These are phyloP conservation scores for Lophiotrema nucula DNA, from an alignment of 495 filamentous ascomycete species.

Conservation along the genomic window DNA sequence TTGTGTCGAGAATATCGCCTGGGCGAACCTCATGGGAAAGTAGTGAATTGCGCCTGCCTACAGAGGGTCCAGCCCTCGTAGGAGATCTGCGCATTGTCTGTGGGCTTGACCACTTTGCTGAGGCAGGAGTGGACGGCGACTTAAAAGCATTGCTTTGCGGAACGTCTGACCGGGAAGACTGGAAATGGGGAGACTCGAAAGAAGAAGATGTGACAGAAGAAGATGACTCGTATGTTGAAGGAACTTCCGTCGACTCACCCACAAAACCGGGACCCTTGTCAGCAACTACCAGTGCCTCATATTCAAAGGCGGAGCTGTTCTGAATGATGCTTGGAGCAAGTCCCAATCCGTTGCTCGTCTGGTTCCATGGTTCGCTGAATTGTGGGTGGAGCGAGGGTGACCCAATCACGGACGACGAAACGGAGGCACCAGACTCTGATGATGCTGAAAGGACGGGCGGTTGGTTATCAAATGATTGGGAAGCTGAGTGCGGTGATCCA, in stretches of 20 bases:
- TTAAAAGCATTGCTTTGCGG: slow-evolving; percentile 45
- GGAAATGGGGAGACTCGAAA: slow-evolving; percentile 17
- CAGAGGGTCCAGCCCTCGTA: not conserved
- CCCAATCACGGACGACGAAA: slow-evolving; percentile 74
- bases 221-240: slow-evolving; percentile 37
- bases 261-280: slow-evolving; percentile 68
- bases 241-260: slow-evolving; percentile 66
- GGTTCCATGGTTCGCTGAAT: slow-evolving; percentile 61
- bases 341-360: slow-evolving; percentile 57
- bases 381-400: slow-evolving; percentile 68
- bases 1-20: slow-evolving; percentile 6
- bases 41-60: slow-evolving; percentile 32
- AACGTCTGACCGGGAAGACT: slow-evolving; percentile 3
- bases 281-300: slow-evolving; percentile 52
- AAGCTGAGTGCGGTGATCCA: slow-evolving; percentile 39
- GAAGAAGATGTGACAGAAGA: slow-evolving; percentile 14
- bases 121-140: slow-evolving; percentile 52
- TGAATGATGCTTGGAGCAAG: slow-evolving; percentile 59
- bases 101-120: slow-evolving; percentile 45
- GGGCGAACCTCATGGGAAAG: slow-evolving; percentile 31
- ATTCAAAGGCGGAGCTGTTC: slow-evolving; percentile 55
- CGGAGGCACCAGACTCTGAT: slow-evolving; percentile 71
- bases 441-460: slow-evolving; percentile 58
- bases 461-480: slow-evolving; percentile 40
- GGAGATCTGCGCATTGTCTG: slow-evolving; percentile 10